phyloP scores from a whole-genome alignment of 768 basidiomycete species.

The Mycena chlorophos region DNA sequence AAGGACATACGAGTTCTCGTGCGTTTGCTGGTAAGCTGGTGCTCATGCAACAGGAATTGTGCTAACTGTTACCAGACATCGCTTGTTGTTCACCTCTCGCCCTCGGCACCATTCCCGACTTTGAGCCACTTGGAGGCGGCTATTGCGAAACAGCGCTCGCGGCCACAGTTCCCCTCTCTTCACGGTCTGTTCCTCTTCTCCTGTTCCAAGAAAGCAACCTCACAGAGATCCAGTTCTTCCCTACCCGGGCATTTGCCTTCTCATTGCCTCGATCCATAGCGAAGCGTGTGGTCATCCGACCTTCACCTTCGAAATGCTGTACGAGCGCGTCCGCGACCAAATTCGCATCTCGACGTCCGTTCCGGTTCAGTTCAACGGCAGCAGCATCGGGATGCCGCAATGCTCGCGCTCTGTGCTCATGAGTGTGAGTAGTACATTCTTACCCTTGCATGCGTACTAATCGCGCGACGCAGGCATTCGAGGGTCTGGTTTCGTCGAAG shows the following conservation, averaged over 20 bases:
- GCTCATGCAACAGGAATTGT: neutral
- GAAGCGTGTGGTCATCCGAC: conserved; percentile 71
- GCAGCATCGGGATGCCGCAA: conserved; percentile 72
- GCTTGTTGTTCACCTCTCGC: conserved; percentile 46
- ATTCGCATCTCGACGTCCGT: conserved; percentile 70
- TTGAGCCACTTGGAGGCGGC: conserved; percentile 43
- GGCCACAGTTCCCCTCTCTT: conserved; percentile 52
- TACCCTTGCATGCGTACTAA: neutral
- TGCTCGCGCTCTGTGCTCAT: conserved; percentile 65
- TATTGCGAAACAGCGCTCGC: conserved; percentile 54
- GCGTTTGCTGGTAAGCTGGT: conserved; percentile 58
- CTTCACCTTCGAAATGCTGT: conserved; percentile 91
- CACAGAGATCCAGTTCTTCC: conserved; percentile 52
- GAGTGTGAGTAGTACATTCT: conserved; percentile 47
- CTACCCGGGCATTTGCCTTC: conserved; percentile 78
- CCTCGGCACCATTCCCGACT: conserved; percentile 55
- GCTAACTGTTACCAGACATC: conserved; percentile 37
- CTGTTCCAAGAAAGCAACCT: neutral
- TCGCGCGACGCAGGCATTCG: conserved; percentile 62
- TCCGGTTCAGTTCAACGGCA: conserved; percentile 73
- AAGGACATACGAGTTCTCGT: conserved; percentile 59
- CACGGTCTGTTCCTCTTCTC: conserved; percentile 43
- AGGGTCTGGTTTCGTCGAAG: conserved; percentile 55
- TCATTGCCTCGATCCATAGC: conserved; percentile 83
- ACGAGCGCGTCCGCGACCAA: conserved; percentile 76